Evolutionary conservation across 1,284 basidiomycete genomes (phyloP).

Genomic region (Puccinia coronata): DNA sequence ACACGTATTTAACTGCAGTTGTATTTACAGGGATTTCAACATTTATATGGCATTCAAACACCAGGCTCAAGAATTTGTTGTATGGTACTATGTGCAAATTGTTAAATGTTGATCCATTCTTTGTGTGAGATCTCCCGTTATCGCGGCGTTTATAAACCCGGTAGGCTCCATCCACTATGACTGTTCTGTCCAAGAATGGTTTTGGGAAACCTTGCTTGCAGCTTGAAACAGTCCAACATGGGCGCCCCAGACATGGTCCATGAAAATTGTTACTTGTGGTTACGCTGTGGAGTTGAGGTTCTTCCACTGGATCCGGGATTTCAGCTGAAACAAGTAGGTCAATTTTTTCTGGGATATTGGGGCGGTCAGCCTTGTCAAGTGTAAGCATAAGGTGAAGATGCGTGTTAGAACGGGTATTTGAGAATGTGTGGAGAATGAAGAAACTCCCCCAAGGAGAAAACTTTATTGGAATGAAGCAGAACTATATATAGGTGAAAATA

Average conservation of each 20-base stretch:
- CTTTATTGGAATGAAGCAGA: too few species aligned
- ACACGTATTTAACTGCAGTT: too few species aligned
- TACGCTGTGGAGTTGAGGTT: conserved; percentile 62
- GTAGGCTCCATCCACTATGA: conserved; percentile 60
- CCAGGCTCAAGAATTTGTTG: background rate
- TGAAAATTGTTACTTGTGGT: too few species aligned
- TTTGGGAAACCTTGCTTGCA: too few species aligned
- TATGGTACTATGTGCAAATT: background rate
- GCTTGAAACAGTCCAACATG: conserved; percentile 59
- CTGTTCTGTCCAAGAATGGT: conserved; percentile 58
- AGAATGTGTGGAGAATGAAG: too few species aligned
- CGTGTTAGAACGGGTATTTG: too few species aligned
- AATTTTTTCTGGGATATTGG: too few species aligned
- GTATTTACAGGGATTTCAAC: background rate
- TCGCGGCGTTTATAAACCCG: conserved; percentile 53
- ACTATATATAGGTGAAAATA: too few species aligned
- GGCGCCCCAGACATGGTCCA: conserved; percentile 60
- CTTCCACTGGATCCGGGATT: conserved; percentile 60
- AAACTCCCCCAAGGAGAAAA: too few species aligned
- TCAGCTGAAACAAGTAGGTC: conserved; percentile 8
- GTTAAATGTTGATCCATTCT: background rate
- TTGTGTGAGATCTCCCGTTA: background rate
- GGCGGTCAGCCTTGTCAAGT: too few species aligned
- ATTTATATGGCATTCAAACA: background rate
- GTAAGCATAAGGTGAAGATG: too few species aligned